Percentiles rank a stretch among this genome's conserved stretches.
These are phyloP conservation scores for Chenopodium album DNA, from an alignment of 148 eudicot species.

Conservation along the genomic window DNA sequence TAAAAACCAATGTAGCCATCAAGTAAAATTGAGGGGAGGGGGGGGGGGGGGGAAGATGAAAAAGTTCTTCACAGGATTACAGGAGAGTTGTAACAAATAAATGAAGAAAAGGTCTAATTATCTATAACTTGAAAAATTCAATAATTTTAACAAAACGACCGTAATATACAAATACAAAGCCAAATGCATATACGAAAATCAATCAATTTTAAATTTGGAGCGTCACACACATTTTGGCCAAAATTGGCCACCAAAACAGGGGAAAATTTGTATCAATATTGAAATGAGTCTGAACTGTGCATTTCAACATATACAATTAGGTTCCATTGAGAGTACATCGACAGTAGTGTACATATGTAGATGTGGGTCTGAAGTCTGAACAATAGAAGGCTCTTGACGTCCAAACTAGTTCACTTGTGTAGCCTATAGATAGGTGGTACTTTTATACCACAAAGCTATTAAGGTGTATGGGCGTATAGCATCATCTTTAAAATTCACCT, in stretches of 20 bases:
- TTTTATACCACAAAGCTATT: neutral
- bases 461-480: neutral
- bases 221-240: neutral
- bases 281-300: neutral
- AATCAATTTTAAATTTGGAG: neutral
- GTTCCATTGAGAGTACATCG: neutral
- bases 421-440: neutral
- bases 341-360: neutral
- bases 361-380: neutral
- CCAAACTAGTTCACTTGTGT: neutral
- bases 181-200: neutral
- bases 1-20: neutral
- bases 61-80: neutral
- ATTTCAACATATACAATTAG: neutral
- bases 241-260: neutral
- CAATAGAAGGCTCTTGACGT: neutral
- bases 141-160: neutral
- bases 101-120: neutral
- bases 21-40: neutral
- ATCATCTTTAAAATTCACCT: neutral
- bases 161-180: neutral
- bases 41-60: too few relatives aligned
- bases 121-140: neutral
- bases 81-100: neutral
- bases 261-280: neutral